Evolutionary conservation across 768 basidiomycete species (phyloP), one percentile per base, ranked within the genome.

Genomic region (Pulveroboletus sp.): DNA sequence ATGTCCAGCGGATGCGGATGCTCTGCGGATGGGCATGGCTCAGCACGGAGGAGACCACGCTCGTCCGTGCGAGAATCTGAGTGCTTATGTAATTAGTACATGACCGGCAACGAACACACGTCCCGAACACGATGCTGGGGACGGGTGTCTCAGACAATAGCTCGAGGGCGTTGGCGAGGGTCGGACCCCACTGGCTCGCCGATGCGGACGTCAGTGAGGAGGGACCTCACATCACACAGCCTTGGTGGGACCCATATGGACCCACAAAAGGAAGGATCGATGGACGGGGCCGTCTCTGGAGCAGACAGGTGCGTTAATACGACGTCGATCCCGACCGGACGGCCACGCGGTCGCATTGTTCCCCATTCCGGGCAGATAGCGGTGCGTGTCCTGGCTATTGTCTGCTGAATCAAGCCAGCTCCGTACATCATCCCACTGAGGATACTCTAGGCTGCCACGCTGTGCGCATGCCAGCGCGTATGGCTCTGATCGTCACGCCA

Each of bases 1-100:
- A 37, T 65, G 68, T n/a, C 73, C 75, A 34, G 75, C 71, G 46
- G 80, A 76, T 9, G 81, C 82, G 47, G 85, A 86, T 23, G 81
- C 74, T 55, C 84, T 76, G 59, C 85, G 81, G 53, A 74, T 73
- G 65, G 80, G 79, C 64, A 72, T 75, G 50, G 55, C 58, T 62
- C 64, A 56, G 45, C 47, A 51, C n/a, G 62, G 64, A 49, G 48
- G 13, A 21, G 40, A 39, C 40, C 40, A 47, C 37, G 40, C 47
- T 46, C 49, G 62, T 49, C 41, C 54, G 62, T 55, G 61, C 45
- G 61, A 56, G 53, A 61, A 48, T 55, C 39, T 48, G 49, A 51
- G 10, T 50, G 55, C 52, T 63, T 63, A 63, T 53, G 59, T 64
- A 64, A 64, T 51, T 27, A 3, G 2, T 13, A 43, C 27, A 29